Base-by-base conservation (phyloP, 169 alveolate genomes). In the Theileria parva region DNA sequence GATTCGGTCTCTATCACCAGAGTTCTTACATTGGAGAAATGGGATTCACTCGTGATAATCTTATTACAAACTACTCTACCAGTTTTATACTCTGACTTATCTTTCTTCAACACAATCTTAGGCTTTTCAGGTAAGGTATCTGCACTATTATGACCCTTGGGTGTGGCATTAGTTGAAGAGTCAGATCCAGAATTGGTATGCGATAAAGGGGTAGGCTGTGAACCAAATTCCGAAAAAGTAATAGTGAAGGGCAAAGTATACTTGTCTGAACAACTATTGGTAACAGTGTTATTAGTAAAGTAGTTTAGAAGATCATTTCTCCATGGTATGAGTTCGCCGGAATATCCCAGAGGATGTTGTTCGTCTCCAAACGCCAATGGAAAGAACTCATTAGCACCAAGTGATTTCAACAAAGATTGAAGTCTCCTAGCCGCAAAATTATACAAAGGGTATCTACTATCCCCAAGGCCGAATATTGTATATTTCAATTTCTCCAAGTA, bases 331-430 rank as follows among this genome's bases (percentile, higher is more conserved):
- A 77, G 77, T 32, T 77, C 86, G 12, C 86, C 90, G 17, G 32
- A 60, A 67, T 77, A 73, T 23, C 90, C 90, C 76, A 84, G 59
- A 8, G 90, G 90, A 44, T 84, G 86, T 66, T 84, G 90, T 17
- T 84, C 90, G 37, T 84, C 90, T 13, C 90, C 90, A 25, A 67
- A 63, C 6, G 65, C 80, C 53, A 66, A 59, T 13, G 64, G 57
- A 63, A 67, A 70, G 57, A 84, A 84, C 48, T 59, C 48, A 23
- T 0, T 19, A 71, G 80, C 84, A 25, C 86, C 80, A 15, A 60
- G 60, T 7, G 23, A 25, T 5, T 75, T 75, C 8, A 84, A 69
- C 23, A 75, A 34, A 13, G 86, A n/a, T 15, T 67, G 71, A 19
- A 84, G 68, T 32, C 66, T 84, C 21, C 90, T 48, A 7, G 90